A percentile compares a stretch with the other conserved stretches of the same genome.
Conservation (phyloP, 2,329 filamentous ascomycete genomes). For the Fusarium sp. region DNA sequence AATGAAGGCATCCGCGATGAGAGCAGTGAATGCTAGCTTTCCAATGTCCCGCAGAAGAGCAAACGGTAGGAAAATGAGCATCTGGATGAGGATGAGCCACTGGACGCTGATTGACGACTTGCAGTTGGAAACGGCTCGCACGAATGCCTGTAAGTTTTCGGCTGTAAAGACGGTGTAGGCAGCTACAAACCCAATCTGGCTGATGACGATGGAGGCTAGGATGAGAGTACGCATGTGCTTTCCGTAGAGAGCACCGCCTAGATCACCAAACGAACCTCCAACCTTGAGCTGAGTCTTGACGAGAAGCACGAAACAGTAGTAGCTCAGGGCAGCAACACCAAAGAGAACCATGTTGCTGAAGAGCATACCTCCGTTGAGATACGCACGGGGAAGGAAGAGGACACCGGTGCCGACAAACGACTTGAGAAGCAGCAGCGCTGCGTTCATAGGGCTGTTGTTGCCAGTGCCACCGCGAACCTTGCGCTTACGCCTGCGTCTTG, state of each 20-base stretch:
- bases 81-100: slow-evolving; percentile 91
- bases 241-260: slow-evolving; percentile 91
- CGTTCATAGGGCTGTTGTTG: slow-evolving; percentile 80
- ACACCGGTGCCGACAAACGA: slow-evolving; percentile 98
- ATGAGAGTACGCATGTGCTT: slow-evolving; percentile 90
- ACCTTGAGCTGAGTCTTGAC: slow-evolving; percentile 86
- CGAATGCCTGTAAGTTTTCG: slow-evolving; percentile 94
- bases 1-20: slow-evolving; percentile 95
- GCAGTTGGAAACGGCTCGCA: slow-evolving; percentile 90
- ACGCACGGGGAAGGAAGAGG: slow-evolving; percentile 90
- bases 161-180: slow-evolving; percentile 98
- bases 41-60: slow-evolving; percentile 95
- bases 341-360: slow-evolving; percentile 95
- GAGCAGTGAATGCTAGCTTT: slow-evolving; percentile 93
- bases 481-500: slow-evolving; percentile 76
- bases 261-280: slow-evolving; percentile 96
- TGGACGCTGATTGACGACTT: slow-evolving; percentile 85
- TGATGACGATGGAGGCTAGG: slow-evolving; percentile 90
- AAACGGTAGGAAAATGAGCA: slow-evolving; percentile 93
- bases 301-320: slow-evolving; percentile 96
- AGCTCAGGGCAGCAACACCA: slow-evolving; percentile 84
- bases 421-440: slow-evolving; percentile 87
- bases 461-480: slow-evolving; percentile 78
- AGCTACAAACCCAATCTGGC: slow-evolving; percentile 92
- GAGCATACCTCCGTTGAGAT: slow-evolving; percentile 95